Evolutionary conservation across 2,329 filamentous ascomycete species (phyloP).

Genomic region (Pseudocercospora fuligena): DNA sequence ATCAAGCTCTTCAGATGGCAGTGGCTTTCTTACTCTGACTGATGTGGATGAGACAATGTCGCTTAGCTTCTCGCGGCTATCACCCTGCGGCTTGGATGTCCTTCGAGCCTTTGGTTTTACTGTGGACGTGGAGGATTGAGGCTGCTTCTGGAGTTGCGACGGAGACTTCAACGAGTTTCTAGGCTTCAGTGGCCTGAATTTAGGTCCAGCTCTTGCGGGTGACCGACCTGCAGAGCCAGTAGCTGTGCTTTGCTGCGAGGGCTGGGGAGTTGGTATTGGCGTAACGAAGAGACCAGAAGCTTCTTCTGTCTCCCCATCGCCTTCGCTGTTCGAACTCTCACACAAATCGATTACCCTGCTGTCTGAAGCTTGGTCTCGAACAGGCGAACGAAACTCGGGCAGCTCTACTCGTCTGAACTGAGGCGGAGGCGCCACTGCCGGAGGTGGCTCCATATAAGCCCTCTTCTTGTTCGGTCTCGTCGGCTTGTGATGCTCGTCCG

Average conservation of each 20-base stretch:
- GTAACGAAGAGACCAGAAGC: background rate
- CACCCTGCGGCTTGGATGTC: background rate
- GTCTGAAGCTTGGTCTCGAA: background rate
- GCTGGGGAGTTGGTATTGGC: background rate
- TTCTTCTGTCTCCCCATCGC: background rate
- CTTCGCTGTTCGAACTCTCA: slow-evolving; percentile 17
- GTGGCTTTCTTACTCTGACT: too few relatives aligned
- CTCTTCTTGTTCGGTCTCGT: slow-evolving; percentile 6
- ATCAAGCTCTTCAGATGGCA: background rate
- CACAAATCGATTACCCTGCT: slow-evolving; percentile 16
- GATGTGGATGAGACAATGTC: background rate
- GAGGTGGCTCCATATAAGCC: background rate
- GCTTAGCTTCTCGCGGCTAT: background rate
- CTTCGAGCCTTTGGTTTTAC: background rate
- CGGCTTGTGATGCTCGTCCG: too few relatives aligned
- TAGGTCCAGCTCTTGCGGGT: background rate
- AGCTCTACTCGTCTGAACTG: slow-evolving; percentile 15
- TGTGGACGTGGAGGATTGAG: background rate
- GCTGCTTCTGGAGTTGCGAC: background rate
- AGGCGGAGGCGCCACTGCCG: slow-evolving; percentile 1
- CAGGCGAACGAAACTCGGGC: background rate
- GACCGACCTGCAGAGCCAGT: background rate
- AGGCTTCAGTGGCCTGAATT: slow-evolving; percentile 9
- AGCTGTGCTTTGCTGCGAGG: background rate
- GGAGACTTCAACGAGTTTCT: background rate